These are phyloP conservation scores for Tolypocladium cylindrosporum DNA, from an alignment of 2,329 filamentous ascomycete genomes.

Conservation along the genomic window DNA sequence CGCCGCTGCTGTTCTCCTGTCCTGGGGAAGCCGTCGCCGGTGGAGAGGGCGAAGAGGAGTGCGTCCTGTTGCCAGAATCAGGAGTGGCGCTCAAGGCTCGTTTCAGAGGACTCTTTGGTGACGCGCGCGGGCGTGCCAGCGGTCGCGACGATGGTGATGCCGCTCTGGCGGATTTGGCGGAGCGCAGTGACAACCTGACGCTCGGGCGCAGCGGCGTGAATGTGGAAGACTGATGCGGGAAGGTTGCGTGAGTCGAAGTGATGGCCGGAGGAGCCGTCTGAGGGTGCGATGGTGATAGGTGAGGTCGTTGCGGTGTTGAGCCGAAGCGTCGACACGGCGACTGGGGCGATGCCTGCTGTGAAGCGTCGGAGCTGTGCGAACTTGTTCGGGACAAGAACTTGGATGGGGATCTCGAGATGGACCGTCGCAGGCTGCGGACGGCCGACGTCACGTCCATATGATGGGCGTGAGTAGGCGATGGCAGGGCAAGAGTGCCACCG, in stretches of 20 bases:
- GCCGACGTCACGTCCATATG: constrained; percentile 75
- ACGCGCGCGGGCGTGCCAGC: constrained; percentile 54
- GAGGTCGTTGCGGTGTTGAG: constrained; percentile 25
- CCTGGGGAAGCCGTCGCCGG: constrained; percentile 27
- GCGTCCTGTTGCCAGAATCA: constrained; percentile 59
- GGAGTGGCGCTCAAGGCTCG: constrained; percentile 61
- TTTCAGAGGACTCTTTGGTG: constrained; percentile 73
- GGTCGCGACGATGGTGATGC: constrained; percentile 38
- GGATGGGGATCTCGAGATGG: constrained; percentile 86
- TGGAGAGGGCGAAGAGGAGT: constrained; percentile 32
- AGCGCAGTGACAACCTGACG: constrained; percentile 55
- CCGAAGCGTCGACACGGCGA: constrained; percentile 38
- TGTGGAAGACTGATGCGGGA: constrained; percentile 35
- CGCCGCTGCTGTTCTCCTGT: constrained; percentile 31
- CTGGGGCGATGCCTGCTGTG: constrained; percentile 37
- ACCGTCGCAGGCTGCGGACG: constrained; percentile 75
- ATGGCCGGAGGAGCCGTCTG: constrained; percentile 25
- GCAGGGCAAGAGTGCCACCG: constrained; percentile 69
- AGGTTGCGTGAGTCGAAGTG: constrained; percentile 15
- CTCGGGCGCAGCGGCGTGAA: constrained; percentile 57
- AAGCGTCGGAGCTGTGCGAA: constrained; percentile 37
- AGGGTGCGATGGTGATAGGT: constrained; percentile 18
- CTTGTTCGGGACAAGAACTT: constrained; percentile 57
- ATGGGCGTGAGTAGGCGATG: constrained; percentile 75
- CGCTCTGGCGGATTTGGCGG: constrained; percentile 50